Evolutionary conservation across 495 filamentous ascomycete genomes (phyloP), one percentile per base, ranked within the genome.

Genomic region (Tuber microsphaerosporum): DNA sequence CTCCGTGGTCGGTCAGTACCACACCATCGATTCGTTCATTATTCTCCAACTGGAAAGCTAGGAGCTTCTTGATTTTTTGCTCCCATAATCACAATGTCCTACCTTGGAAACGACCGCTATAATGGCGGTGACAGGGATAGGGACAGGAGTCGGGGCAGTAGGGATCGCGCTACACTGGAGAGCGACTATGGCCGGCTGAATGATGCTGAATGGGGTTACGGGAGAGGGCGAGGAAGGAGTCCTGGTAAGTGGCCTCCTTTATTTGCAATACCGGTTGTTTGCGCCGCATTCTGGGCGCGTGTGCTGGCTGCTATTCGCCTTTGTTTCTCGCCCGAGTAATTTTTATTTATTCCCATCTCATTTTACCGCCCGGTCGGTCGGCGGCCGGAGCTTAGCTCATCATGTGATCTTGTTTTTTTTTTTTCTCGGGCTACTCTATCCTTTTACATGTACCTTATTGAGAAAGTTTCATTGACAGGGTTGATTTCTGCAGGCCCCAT

Each of bases 141-240:
- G 61, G 81, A 82, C 42, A 75, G 81, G 37, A 82, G 81, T 37
- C 77, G 81, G 69, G 80, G 81, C 43, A 82, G 80, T 75, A 72
- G 80, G 43, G 81, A 82, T 69, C 81, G 81, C 73, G 65, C 77
- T 51, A 75, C 77, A 22, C n/a, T 80, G 39, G 78, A 79, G 68
- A 80, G 61, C 22, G 78, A 80, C 68, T 82, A 81, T 69, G 79
- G 80, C 42, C 80, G 80, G 51, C 68, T 81, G 42, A 76, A 70
- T 2, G 76, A 79, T 34, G 76, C 75, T 22, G 75, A 80, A 72
- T 81, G 78, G 73, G 79, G 71, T 2, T 79, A 77, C 72, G 80
- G 81, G 39, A 82, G 81, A 56, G 81, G 81, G 41, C 72, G 81
- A 56, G 81, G 81, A 20, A 79, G 81, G 75, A 82, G 81, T 82